Base-by-base conservation (phyloP, 768 basidiomycete genomes). In the Tubosaeta brunneosetosa region DNA sequence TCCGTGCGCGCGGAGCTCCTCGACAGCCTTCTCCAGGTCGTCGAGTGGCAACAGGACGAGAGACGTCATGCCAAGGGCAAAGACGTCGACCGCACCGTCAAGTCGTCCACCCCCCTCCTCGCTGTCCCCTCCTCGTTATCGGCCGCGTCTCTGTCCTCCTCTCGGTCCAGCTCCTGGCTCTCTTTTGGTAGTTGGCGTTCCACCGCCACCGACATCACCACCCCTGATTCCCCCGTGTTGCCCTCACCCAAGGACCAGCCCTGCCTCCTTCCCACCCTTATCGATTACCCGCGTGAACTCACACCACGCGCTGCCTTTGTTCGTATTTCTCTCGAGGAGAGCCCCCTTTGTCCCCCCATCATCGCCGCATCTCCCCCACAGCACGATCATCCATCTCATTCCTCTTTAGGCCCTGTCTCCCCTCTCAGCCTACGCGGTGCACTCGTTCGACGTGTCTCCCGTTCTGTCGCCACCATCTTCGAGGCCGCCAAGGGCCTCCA, bases 401-500 rank as follows among this genome's bases (percentile, higher is more conserved):
- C 63, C 14, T 48, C 1, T 29, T 29, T 9, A 29, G 9, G 29
- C 29, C 29, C 29, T 29, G 29, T 29, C 46, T 17, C 53, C 46
- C 34, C 59, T 16, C 45, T 51, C 16, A 25, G 17, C 52, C 32
- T 62, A 25, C 61, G 55, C 2, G 49, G 50, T 0, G 38, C 52
- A 2, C 50, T 69, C 3, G 61, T 62, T 1, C 49, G 56, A 25
- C 73, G 65, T 26, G 66, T 75, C 44, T 56, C 67, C 22, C 68
- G 69, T 46, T 74, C 75, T 3, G 71, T 75, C 13, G 53, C 66
- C 17, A 72, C 71, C 44, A 64, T 84, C 44, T 65, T 84, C 38
- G 77, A 76, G 60, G 68, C 79, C 0, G 84, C 82, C 7, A 76
- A 75, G 52, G 77, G 77, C 11, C 71, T 86, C 59, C 84, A 86